Percentiles rank a stretch among this genome's conserved stretches.
phyloP scores from a whole-genome alignment of 805 yeast genomes.

The Myxozyma sirexii region DNA sequence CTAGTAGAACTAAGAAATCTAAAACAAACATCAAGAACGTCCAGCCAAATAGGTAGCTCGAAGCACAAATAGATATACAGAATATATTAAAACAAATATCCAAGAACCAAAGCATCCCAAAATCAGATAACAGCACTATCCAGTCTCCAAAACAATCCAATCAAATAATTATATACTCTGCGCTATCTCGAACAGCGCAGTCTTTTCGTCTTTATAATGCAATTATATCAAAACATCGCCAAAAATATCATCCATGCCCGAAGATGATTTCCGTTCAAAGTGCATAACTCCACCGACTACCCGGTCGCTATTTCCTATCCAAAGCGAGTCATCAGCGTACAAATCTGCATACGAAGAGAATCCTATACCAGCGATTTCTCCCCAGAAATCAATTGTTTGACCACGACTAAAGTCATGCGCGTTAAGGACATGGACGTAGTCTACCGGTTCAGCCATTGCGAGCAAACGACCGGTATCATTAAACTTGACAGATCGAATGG shows the following conservation, averaged over 20 bases:
- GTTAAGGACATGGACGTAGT: slow-evolving; percentile 56
- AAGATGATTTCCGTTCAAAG: slow-evolving; percentile 40
- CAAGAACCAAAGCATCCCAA: no score
- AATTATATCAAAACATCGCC: neutral
- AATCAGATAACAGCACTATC: no score
- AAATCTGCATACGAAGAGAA: slow-evolving; percentile 38
- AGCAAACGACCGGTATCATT: slow-evolving; percentile 51
- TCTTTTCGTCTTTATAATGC: no score
- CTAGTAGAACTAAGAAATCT: no score
- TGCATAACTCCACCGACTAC: slow-evolving; percentile 61
- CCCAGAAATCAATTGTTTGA: slow-evolving; percentile 58
- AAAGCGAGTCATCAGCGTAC: slow-evolving; percentile 38
- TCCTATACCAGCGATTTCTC: slow-evolving; percentile 60
- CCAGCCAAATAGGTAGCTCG: no score
- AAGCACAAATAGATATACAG: no score
- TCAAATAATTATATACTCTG: neutral
- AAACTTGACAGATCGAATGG: slow-evolving; percentile 57
- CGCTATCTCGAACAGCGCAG: no score
- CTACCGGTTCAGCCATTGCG: slow-evolving; percentile 62
- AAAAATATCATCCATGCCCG: neutral
- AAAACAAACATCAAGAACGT: no score
- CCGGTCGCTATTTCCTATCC: slow-evolving; percentile 59
- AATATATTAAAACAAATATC: no score
- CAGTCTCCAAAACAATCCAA: no score
- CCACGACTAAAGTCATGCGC: slow-evolving; percentile 38